Conservation (phyloP, 1,139 yeast genomes). For the Williopsis jadinii region DNA sequence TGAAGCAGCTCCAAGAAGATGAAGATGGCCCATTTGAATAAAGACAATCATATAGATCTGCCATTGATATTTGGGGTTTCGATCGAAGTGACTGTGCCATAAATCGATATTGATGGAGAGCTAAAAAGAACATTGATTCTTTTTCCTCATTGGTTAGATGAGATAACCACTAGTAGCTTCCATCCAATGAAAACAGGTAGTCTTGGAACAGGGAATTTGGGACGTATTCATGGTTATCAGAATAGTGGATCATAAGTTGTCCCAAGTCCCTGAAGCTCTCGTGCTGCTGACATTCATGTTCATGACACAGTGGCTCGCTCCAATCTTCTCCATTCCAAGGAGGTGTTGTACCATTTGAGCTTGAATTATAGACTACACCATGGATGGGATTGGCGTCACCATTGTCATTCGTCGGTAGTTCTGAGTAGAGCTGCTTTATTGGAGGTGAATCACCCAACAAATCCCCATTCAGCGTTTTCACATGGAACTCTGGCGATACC, state of each 20-base stretch:
- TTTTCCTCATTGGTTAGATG: too few relatives aligned
- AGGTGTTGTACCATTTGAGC: background rate
- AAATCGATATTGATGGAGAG: too few relatives aligned
- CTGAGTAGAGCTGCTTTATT: too few relatives aligned
- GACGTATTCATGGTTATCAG: slow-evolving; percentile 5
- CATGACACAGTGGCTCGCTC: slow-evolving; percentile 6
- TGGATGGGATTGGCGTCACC: background rate
- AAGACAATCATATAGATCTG: too few relatives aligned
- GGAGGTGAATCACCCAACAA: background rate
- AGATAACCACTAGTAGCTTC: too few relatives aligned
- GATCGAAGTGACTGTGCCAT: too few relatives aligned
- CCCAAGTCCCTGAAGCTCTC: background rate
- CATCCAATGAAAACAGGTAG: background rate
- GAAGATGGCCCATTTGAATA: too few relatives aligned
- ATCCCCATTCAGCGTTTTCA: slow-evolving; percentile 2
- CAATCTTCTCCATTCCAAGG: slow-evolving; percentile 9
- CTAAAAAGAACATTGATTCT: too few relatives aligned
- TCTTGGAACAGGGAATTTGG: slow-evolving; percentile 8
- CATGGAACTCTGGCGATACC: slow-evolving; percentile 3
- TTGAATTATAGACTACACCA: background rate
- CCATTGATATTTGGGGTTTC: too few relatives aligned
- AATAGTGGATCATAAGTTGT: slow-evolving; percentile 6
- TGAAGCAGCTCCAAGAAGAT: too few relatives aligned
- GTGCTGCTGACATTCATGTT: slow-evolving; percentile 3
- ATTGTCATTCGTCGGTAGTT: too few relatives aligned